phyloP scores from a whole-genome alignment of 805 yeast species.

The Metschnikowia cerradonensis region DNA sequence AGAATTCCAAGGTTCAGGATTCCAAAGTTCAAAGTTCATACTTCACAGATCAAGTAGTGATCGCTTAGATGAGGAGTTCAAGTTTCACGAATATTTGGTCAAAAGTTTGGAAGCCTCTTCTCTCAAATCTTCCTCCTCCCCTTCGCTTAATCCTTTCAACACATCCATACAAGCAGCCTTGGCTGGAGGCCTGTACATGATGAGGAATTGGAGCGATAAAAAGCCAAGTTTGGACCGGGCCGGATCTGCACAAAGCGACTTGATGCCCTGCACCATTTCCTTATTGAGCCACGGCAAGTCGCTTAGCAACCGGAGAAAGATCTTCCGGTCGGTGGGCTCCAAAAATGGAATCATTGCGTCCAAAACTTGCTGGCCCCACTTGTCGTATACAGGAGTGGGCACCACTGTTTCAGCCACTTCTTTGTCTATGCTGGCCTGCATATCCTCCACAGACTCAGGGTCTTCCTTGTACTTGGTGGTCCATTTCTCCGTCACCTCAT shows the following conservation, averaged over 20 bases:
- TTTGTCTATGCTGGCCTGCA: constrained; percentile 18
- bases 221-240: constrained; percentile 76
- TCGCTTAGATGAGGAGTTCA: too few relatives aligned
- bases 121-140: constrained; percentile 48
- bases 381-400: constrained; percentile 51
- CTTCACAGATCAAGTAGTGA: too few relatives aligned
- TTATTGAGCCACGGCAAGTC: constrained; percentile 78
- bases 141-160: constrained; percentile 40
- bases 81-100: constrained; percentile 36
- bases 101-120: constrained; percentile 45
- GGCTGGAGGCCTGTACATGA: constrained; percentile 90
- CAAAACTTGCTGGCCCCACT: constrained; percentile 67
- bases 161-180: constrained; percentile 49
- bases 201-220: constrained; percentile 73
- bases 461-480: constrained; percentile 15
- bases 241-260: constrained; percentile 81
- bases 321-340: constrained; percentile 75
- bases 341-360: constrained; percentile 81
- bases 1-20: too few relatives aligned
- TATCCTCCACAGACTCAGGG: constrained; percentile 11
- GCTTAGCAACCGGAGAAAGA: constrained; percentile 76
- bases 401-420: constrained; percentile 16
- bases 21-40: too few relatives aligned
- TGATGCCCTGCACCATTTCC: constrained; percentile 58
- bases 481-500: constrained; percentile 15